These are phyloP conservation scores for Benincasa hispida DNA, from an alignment of 306 rosid genomes.

Conservation along the genomic window DNA sequence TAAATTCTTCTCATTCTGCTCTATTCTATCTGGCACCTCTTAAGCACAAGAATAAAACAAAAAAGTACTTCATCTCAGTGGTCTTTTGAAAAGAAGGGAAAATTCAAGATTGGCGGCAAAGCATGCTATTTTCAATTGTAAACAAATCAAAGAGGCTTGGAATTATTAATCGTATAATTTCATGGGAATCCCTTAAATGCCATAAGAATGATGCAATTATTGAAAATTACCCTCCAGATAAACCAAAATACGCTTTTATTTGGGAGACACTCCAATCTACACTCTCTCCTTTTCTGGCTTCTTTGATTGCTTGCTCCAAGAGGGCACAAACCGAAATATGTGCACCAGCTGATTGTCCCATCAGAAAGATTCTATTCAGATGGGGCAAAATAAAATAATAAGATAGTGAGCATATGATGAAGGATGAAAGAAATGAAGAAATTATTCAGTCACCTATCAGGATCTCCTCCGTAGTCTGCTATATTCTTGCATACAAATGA, in stretches of 20 bases:
- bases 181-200: not conserved
- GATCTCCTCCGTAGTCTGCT: constrained; percentile 79
- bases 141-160: not conserved
- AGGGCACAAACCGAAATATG: constrained; percentile 86
- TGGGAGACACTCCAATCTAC: constrained; percentile 56
- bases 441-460: constrained; percentile 47
- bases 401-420: constrained; percentile 12
- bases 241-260: constrained; percentile 78
- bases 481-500: constrained; percentile 57
- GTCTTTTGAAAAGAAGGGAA: not conserved
- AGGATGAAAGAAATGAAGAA: constrained; percentile 2
- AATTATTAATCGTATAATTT: not conserved
- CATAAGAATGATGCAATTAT: not conserved
- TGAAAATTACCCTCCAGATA: constrained; percentile 83
- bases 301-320: constrained; percentile 63
- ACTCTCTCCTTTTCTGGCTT: constrained; percentile 28
- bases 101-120: not conserved
- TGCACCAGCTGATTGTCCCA: constrained; percentile 99
- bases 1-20: not conserved
- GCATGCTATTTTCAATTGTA: not conserved
- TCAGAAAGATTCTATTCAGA: constrained; percentile 60
- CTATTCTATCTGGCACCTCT: not conserved
- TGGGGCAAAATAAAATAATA: constrained; percentile 1
- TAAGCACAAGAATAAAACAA: not conserved
- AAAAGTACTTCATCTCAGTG: not conserved